Evolutionary conservation across 768 basidiomycete genomes (phyloP), one percentile per base, ranked within the genome.

Genomic region (Lanmaoa rubissima): DNA sequence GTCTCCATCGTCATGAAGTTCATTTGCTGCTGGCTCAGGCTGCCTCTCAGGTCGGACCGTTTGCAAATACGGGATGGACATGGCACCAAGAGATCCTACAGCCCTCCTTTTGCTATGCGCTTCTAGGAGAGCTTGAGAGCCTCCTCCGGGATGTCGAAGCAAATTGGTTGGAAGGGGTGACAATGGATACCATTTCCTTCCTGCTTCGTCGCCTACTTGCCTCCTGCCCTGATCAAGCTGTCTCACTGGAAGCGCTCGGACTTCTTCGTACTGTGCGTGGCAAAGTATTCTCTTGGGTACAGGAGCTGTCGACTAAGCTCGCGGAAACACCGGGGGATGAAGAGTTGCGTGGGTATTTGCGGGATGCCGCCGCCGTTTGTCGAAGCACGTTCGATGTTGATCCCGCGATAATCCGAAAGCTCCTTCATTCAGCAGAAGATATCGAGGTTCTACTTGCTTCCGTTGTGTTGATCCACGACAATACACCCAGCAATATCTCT

Each of bases 21-120:
- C 72, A 80, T 55, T 53, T 70, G 0, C 68, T 84, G 0, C 24
- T 84, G 1, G 67, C 63, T 11, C 83, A 82, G 53, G 71, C 80
- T 19, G 72, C 69, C 1, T 76, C 73, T 57, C 79, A 84, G 55
- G 66, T 76, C 4, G 80, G 80, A 32, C 69, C 66, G 0, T n/a
- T 65, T 9, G 59, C 48, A 2, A 39, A 53, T 1, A 51, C 21
- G 12, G 50, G 41, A n/a, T 56, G 68, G 50, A 63, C 59, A 24
- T 82, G 78, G 76, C 83, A 84, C 57, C 35, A 53, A 1, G 76
- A 80, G 17, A 62, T 79, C 7, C 48, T 45, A 5, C 19, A 64
- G 16, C 26, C 61, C 4, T 47, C 65, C 8, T 84, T 81, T 51
- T 69, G 76, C n/a, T 1, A 17, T 7, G 65, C 65, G 1, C 60